Percentiles rank a stretch among this genome's conserved stretches.
phyloP scores from a whole-genome alignment of 306 rosid species.

The Clitoria ternatea region DNA sequence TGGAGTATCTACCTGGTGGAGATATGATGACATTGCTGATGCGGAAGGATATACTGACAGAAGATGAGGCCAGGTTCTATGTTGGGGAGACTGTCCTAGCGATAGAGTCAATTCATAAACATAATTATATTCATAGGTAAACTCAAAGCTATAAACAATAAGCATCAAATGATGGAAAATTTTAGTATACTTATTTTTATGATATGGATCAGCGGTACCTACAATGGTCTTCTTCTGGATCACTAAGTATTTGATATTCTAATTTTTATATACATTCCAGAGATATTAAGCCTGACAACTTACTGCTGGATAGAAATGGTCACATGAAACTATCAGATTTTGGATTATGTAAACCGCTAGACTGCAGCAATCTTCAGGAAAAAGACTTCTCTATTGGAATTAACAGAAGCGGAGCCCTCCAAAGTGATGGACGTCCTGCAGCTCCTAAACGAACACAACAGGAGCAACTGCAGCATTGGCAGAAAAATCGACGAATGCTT shows the following conservation, averaged over 20 bases:
- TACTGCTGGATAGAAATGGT: slow-evolving; percentile 71
- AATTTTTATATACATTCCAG: slow-evolving; percentile 36
- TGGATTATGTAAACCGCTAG: slow-evolving; percentile 85
- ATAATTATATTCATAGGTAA: slow-evolving; percentile 84
- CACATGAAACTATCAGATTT: slow-evolving; percentile 90
- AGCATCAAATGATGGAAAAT: neutral
- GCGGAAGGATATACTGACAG: slow-evolving; percentile 80
- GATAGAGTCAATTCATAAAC: slow-evolving; percentile 85
- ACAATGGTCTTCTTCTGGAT: slow-evolving; percentile 13
- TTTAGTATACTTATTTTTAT: slow-evolving; percentile 9
- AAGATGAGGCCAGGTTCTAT: slow-evolving; percentile 76
- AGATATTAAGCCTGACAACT: slow-evolving; percentile 92
- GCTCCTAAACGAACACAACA: slow-evolving; percentile 60
- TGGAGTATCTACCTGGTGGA: slow-evolving; percentile 95
- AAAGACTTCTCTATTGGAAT: slow-evolving; percentile 73
- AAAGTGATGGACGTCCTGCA: slow-evolving; percentile 65
- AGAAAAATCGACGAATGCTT: slow-evolving; percentile 74
- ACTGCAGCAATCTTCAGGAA: slow-evolving; percentile 78
- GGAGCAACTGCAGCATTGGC: slow-evolving; percentile 81
- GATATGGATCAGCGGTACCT: neutral
- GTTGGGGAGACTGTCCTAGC: slow-evolving; percentile 91
- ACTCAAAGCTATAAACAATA: neutral
- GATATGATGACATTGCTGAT: slow-evolving; percentile 87
- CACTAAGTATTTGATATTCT: slow-evolving; percentile 17
- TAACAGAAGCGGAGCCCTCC: slow-evolving; percentile 89